Base-by-base conservation (phyloP, 164 flowering plant genomes). In the grape (Vitis vinifera) region DNA sequence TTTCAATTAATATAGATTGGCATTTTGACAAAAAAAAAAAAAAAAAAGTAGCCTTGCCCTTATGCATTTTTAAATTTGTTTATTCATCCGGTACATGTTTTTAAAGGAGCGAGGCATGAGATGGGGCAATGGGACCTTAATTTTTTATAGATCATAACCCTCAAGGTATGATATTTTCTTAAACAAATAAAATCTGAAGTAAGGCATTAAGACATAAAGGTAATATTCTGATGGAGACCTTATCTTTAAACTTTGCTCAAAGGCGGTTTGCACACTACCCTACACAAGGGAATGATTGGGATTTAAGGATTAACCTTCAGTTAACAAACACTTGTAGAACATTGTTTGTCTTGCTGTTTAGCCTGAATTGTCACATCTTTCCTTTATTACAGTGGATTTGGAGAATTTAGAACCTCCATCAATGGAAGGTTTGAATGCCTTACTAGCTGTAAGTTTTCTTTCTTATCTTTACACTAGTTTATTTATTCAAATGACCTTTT, bases 401-500 rank as follows among this genome's bases (percentile, higher is more conserved):
- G 83, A 83, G 67, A 68, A 73, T 63, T 61, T 82, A 7, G 55
- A 81, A 61, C 86, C 80, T 53, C 93, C 99, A 10, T 9, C 64
- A 30, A 82, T 95, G 95, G 97, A 88, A 65, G 97, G 93, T 9
- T 70, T 95, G 81, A 95, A 89, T 76, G 72, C 68, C 50, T 72
- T 91, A 52, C n/a, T 85, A 62, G 73, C 76, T 65, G 98, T 91
- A 84, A 85, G 93, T 72, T 47, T 12, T 69, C 15, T 23, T 63
- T 48, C 15, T 62, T 68, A 3, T 71, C n/a, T 51, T 10, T 51
- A 57, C 4, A 8, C 17, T 62, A 13, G 14, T 15, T 55, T 48
- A 1, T 3, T 10, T 56, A 19, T 68, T n/a, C 48, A 9, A 52
- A 15, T 48, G 5, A 23, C n/a, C 55, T 7, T 23, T 50, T 30